Evolutionary conservation across 208 protist species (phyloP).

Genomic region (Trypanosoma mega): DNA sequence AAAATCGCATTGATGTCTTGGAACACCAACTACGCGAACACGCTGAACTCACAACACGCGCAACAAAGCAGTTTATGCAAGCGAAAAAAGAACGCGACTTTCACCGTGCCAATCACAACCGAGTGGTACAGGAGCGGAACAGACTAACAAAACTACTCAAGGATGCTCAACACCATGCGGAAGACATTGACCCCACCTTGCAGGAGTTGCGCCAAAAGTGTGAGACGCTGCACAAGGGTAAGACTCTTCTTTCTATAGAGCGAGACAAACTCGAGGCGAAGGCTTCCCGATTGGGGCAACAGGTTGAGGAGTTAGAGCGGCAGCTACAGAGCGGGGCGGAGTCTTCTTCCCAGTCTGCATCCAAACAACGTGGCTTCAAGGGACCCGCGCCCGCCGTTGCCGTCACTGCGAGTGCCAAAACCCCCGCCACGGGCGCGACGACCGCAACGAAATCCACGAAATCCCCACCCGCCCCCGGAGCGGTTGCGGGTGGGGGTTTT

Average conservation of each 20-base stretch:
- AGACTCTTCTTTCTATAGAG: conserved; percentile 80
- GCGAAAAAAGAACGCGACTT: conserved; percentile 89
- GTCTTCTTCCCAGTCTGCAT: background rate
- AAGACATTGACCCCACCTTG: conserved; percentile 77
- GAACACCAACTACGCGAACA: conserved; percentile 79
- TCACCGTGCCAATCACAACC: conserved; percentile 85
- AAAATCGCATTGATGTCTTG: conserved; percentile 74
- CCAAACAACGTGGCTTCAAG: no score
- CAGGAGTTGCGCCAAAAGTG: conserved; percentile 79
- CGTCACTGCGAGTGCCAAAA: background rate
- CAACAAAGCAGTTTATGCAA: conserved; percentile 75
- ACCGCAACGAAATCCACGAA: conserved; percentile 4
- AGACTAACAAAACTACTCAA: conserved; percentile 67
- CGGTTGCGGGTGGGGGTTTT: conserved; percentile 43
- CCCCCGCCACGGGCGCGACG: conserved; percentile 16
- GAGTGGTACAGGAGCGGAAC: conserved; percentile 88
- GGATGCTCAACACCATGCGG: conserved; percentile 68
- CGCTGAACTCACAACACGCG: conserved; percentile 72
- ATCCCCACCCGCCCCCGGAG: background rate
- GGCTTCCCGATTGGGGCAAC: conserved; percentile 62
- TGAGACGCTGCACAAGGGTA: conserved; percentile 78
- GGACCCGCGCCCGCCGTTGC: no score
- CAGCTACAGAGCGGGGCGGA: conserved; percentile 11
- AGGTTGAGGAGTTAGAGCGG: conserved; percentile 53
- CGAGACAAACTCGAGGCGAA: conserved; percentile 68